Base-by-base conservation (phyloP, 805 yeast genomes). In the Starmerella davenportii region DNA sequence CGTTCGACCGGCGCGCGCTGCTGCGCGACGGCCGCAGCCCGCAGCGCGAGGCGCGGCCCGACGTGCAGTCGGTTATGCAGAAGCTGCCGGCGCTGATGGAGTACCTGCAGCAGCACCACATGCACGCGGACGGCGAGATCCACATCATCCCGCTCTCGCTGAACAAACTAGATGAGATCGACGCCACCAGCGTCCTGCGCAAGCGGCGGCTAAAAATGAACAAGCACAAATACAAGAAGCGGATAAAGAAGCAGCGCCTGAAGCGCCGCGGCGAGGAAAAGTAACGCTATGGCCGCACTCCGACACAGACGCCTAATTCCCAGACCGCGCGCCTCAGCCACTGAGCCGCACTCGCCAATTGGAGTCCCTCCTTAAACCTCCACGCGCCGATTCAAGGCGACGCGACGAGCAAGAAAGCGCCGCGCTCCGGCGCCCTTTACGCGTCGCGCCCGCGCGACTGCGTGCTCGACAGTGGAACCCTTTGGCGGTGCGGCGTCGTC, bases 221-320 rank as follows among this genome's bases (percentile, higher is more conserved):
- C 72, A 81, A 85, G 57, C 98, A 90, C 63, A 90, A 90, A 67
- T 69, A 82, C 58, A 79, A 90, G 66, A 90, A 90, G 76, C 79
- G 96, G 71, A 79, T 95, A 72, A 84, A 76, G 72, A 80, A 76
- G 34, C 93, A 85, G 60, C 71, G 92, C 24, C 56, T 64, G 16
- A 48, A 56, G 44, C 54, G 61, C 38, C 49, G 65, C 37, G 44
- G 52, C 9, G 46, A 46, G 7, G 43, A 45, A n/a, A 50, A 49
- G 36, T 50, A 45, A 39, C n/a, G 28, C 14, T n/a, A n/a, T n/a
- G n/a, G n/a, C n/a, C n/a, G n/a, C n/a, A n/a, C n/a, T n/a, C n/a
- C n/a, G n/a, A n/a, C n/a, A n/a, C n/a, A n/a, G n/a, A n/a, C n/a
- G n/a, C n/a, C n/a, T n/a, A n/a, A n/a, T n/a, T n/a, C n/a, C n/a